These are phyloP conservation scores for Isatis tinctoria DNA, from an alignment of 345 rosid species.

Conservation along the genomic window DNA sequence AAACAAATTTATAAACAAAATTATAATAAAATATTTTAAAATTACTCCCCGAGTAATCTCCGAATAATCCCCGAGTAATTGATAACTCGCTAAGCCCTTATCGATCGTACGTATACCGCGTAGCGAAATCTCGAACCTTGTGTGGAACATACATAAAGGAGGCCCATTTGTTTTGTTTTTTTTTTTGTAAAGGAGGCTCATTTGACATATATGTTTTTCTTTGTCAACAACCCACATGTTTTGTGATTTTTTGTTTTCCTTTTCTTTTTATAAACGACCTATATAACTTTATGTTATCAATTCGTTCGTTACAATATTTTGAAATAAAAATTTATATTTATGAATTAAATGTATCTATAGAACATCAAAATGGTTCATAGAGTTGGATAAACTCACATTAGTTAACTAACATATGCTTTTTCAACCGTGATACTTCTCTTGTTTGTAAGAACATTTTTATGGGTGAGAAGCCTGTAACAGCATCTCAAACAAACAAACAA, in stretches of 20 bases:
- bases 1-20: too few relatives aligned
- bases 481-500: too few relatives aligned
- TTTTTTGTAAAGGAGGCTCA: conserved; percentile 20
- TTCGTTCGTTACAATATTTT: background rate
- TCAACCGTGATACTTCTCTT: background rate
- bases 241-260: background rate
- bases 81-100: too few relatives aligned
- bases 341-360: background rate
- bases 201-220: conserved; percentile 6
- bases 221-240: conserved; percentile 14
- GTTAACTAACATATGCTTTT: background rate
- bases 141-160: conserved; percentile 15
- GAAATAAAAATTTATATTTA: background rate
- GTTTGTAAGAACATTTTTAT: too few relatives aligned
- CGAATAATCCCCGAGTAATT: too few relatives aligned
- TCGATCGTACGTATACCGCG: too few relatives aligned
- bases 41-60: too few relatives aligned
- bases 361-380: background rate
- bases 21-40: too few relatives aligned
- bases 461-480: too few relatives aligned
- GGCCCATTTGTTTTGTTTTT: too few relatives aligned
- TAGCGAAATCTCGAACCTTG: too few relatives aligned
- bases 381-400: background rate
- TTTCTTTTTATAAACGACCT: background rate
- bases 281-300: background rate